These are phyloP conservation scores for Erodium texanum DNA, from an alignment of 441 rosid species.

Conservation along the genomic window DNA sequence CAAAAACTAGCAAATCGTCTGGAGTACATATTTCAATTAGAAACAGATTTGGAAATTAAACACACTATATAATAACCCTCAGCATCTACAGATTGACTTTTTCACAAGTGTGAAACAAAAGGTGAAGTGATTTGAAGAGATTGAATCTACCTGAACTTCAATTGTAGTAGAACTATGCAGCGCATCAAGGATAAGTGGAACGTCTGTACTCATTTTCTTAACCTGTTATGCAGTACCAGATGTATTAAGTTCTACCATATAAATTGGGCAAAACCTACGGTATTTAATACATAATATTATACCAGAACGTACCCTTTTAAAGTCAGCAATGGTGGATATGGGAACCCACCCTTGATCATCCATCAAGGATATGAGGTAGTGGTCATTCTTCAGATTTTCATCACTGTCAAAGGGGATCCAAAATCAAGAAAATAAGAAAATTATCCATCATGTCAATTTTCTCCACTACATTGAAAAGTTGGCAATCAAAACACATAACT, in stretches of 20 bases:
- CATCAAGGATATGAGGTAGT: slow-evolving; percentile 65
- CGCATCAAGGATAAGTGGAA: slow-evolving; percentile 58
- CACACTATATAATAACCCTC: no score
- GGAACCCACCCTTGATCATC: slow-evolving; percentile 92
- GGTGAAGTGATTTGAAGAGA: background rate
- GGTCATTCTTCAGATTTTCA: slow-evolving; percentile 67
- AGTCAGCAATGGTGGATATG: slow-evolving; percentile 54
- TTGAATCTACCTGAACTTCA: slow-evolving; percentile 72
- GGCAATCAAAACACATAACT: background rate
- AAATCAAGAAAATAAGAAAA: slow-evolving; percentile 13
- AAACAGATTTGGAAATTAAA: no score
- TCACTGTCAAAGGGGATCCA: slow-evolving; percentile 44
- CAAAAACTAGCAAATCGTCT: no score
- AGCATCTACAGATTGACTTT: no score
- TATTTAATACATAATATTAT: slow-evolving; percentile 6
- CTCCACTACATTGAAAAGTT: background rate
- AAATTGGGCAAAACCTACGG: slow-evolving; percentile 8
- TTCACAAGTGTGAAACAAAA: background rate
- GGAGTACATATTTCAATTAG: no score
- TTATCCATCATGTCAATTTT: background rate
- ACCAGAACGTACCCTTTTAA: slow-evolving; percentile 62
- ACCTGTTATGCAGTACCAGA: slow-evolving; percentile 38
- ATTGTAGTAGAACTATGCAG: slow-evolving; percentile 55
- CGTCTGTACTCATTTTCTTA: slow-evolving; percentile 66
- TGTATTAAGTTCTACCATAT: background rate